These are phyloP conservation scores for Pisolithus sp. DNA, from an alignment of 768 basidiomycete species.

Conservation along the genomic window DNA sequence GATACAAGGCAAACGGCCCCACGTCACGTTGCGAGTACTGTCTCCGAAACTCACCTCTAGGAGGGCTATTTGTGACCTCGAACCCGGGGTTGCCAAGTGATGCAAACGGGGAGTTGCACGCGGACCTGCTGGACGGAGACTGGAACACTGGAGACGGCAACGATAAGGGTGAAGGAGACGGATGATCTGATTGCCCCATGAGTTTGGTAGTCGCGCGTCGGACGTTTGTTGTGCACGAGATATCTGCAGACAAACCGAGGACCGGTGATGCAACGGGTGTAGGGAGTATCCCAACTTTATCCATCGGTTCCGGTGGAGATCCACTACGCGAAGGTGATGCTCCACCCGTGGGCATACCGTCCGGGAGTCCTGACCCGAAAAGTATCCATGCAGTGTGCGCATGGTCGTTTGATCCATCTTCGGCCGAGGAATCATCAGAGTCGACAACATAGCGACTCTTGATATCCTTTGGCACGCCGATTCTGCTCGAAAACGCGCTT, in stretches of 20 bases:
- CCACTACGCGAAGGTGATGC: slow-evolving; percentile 12
- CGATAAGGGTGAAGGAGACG: background rate
- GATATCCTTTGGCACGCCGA: background rate
- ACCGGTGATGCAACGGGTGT: slow-evolving; percentile 24
- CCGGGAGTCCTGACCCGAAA: slow-evolving; percentile 39
- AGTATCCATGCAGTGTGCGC: slow-evolving; percentile 51
- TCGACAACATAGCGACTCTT: slow-evolving; percentile 18
- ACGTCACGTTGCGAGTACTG: background rate
- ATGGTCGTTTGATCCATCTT: slow-evolving; percentile 41
- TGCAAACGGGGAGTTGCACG: slow-evolving; percentile 12
- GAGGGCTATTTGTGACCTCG: background rate
- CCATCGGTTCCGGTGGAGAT: background rate
- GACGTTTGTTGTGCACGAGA: background rate
- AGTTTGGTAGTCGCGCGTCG: slow-evolving; percentile 2
- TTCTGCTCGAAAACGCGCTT: background rate
- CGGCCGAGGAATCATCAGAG: slow-evolving; percentile 39
- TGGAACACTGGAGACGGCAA: background rate
- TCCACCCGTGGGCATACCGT: slow-evolving; percentile 10
- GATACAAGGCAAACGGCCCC: slow-evolving; percentile 12
- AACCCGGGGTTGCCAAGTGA: slow-evolving; percentile 4
- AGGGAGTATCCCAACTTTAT: slow-evolving; percentile 7
- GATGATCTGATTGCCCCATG: background rate
- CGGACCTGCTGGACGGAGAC: background rate
- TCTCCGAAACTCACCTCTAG: background rate
- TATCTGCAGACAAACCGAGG: background rate